phyloP scores from a whole-genome alignment of 768 basidiomycete genomes.

The Rhizopogon roseolus region DNA sequence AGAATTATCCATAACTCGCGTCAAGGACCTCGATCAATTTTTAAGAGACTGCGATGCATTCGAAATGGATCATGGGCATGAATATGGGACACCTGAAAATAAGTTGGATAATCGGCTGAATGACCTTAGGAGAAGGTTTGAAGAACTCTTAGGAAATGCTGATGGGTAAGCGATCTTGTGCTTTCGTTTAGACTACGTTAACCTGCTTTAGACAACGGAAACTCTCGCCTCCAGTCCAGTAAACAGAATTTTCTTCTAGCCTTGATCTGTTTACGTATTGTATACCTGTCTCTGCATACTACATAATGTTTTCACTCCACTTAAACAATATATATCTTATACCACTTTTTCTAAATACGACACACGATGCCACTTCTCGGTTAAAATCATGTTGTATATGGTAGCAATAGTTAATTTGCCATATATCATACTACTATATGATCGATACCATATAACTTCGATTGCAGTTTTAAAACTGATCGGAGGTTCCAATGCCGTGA shows the following conservation, averaged over 20 bases:
- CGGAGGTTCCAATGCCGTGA: too few relatives aligned
- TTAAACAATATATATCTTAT: background rate
- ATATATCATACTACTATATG: too few relatives aligned
- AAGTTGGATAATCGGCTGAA: slow-evolving; percentile 7
- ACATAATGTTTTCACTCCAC: background rate
- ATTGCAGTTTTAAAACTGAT: too few relatives aligned
- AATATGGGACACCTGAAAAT: slow-evolving; percentile 8
- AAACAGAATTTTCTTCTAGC: background rate
- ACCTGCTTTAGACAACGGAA: slow-evolving; percentile 14
- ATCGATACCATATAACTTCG: too few relatives aligned
- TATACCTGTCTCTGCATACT: background rate
- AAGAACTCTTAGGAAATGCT: slow-evolving; percentile 23
- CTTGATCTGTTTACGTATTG: background rate
- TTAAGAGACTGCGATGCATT: slow-evolving; percentile 59
- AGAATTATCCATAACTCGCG: slow-evolving; percentile 50
- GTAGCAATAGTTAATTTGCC: too few relatives aligned
- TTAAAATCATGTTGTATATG: too few relatives aligned
- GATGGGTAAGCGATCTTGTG: slow-evolving; percentile 13
- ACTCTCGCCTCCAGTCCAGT: slow-evolving; percentile 12
- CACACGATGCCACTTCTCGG: background rate
- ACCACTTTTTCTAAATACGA: background rate
- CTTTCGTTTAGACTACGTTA: background rate
- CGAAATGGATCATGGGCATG: slow-evolving; percentile 51
- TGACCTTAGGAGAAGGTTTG: slow-evolving; percentile 18
- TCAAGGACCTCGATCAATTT: slow-evolving; percentile 62